phyloP scores from a whole-genome alignment of 805 yeast species.

The Vanderwaltozyma tropicalis region DNA sequence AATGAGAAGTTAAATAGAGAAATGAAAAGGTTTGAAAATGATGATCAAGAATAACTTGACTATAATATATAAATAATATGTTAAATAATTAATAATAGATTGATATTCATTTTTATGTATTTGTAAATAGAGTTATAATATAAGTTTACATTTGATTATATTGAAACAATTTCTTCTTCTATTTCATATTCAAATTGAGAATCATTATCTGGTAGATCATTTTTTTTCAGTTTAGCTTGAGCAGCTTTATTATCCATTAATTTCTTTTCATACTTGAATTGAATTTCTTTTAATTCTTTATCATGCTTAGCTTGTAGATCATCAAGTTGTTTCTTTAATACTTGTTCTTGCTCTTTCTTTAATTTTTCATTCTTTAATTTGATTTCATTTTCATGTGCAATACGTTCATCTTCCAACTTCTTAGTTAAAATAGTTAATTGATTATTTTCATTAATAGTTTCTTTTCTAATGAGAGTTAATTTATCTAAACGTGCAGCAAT shows the following conservation, averaged over 20 bases:
- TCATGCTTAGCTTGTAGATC: constrained; percentile 19
- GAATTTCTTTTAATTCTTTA: constrained; percentile 12
- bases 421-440: constrained; percentile 19
- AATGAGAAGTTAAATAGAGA: constrained; percentile 22
- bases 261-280: constrained; percentile 10
- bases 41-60: neutral
- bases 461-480: constrained; percentile 21
- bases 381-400: constrained; percentile 18
- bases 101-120: too few species aligned
- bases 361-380: constrained; percentile 15
- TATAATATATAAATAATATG: neutral
- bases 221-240: neutral
- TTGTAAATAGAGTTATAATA: neutral
- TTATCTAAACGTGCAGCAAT: constrained; percentile 14
- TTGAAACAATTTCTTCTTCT: constrained; percentile 16
- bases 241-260: neutral
- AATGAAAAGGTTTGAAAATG: constrained; percentile 3
- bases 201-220: constrained; percentile 4
- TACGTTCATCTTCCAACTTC: constrained; percentile 20
- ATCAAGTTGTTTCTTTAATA: constrained; percentile 17
- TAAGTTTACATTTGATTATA: neutral
- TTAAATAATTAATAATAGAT: neutral
- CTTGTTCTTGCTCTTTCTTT: constrained; percentile 18
- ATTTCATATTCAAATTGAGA: constrained; percentile 18
- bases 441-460: constrained; percentile 20